These are phyloP conservation scores for Dichotomopilus funicola DNA, from an alignment of 2,329 filamentous ascomycete species.

Conservation along the genomic window DNA sequence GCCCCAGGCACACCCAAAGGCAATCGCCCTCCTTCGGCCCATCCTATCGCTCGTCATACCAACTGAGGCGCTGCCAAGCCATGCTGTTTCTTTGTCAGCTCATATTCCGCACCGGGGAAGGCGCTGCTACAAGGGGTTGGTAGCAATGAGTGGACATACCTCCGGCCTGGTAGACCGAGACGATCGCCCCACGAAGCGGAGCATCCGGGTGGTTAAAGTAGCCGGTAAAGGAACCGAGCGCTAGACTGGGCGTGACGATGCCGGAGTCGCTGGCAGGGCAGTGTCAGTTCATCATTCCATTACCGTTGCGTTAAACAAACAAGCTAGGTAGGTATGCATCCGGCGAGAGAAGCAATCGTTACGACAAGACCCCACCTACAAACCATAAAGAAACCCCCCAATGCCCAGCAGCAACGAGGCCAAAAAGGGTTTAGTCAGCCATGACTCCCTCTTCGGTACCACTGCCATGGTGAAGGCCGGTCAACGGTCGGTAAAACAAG, in stretches of 20 bases:
- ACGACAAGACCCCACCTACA: slow-evolving; percentile 21
- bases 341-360: neutral
- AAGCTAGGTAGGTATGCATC: neutral
- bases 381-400: slow-evolving; percentile 37
- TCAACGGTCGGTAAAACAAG: too few relatives aligned
- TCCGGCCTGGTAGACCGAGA: slow-evolving; percentile 36
- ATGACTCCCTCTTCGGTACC: slow-evolving; percentile 9
- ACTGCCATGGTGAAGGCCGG: neutral
- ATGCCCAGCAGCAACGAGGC: slow-evolving; percentile 35
- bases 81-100: slow-evolving; percentile 24
- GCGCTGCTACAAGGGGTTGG: neutral
- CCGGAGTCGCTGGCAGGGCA: slow-evolving; percentile 32
- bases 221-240: slow-evolving; percentile 29
- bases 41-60: slow-evolving; percentile 33
- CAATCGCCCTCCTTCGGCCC: slow-evolving; percentile 34
- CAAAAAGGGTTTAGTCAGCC: slow-evolving; percentile 34
- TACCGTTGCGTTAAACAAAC: too few relatives aligned
- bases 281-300: too few relatives aligned
- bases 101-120: neutral
- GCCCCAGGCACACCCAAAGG: slow-evolving; percentile 36
- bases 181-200: slow-evolving; percentile 33
- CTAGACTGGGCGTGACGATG: slow-evolving; percentile 36
- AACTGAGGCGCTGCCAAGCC: slow-evolving; percentile 36
- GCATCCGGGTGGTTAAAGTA: slow-evolving; percentile 33
- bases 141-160: slow-evolving; percentile 18